These are phyloP conservation scores for Zalaria sp. DNA, from an alignment of 2,329 filamentous ascomycete species.

Conservation along the genomic window DNA sequence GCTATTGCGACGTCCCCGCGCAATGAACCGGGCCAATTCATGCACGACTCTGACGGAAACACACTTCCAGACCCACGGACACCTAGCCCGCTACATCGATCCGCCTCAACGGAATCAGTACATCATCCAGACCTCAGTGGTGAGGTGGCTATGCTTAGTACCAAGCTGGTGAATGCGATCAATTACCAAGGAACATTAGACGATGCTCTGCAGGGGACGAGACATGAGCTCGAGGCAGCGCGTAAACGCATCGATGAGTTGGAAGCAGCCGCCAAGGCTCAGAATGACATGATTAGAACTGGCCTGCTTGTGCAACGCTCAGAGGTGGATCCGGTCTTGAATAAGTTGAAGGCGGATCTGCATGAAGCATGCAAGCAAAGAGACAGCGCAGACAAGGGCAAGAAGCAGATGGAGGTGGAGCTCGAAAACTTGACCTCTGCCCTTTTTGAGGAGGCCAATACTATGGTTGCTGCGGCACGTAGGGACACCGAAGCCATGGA, in stretches of 20 bases:
- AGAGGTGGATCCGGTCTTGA: conserved; percentile 47
- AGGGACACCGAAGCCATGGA: conserved; percentile 70
- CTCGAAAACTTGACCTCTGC: conserved; percentile 80
- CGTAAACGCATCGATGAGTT: conserved; percentile 53
- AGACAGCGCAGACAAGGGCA: conserved; percentile 42
- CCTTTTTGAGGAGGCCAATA: conserved; percentile 96
- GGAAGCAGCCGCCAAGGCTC: conserved; percentile 54
- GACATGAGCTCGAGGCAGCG: conserved; percentile 68
- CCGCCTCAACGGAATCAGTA: conserved; percentile 3
- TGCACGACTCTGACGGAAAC: conserved; percentile 6
- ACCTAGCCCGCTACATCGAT: conserved; percentile 6
- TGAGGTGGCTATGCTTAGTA: conserved; percentile 82
- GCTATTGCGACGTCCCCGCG: conserved; percentile 3
- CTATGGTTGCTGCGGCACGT: conserved; percentile 87
- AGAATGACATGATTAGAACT: conserved; percentile 54
- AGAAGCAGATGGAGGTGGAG: conserved; percentile 82
- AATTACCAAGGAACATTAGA: conserved; percentile 90
- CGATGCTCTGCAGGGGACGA: conserved; percentile 68
- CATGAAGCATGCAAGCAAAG: conserved; percentile 26
- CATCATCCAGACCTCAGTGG: conserved; percentile 44
- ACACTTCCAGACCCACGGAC: conserved; percentile 8
- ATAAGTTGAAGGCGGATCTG: conserved; percentile 25
- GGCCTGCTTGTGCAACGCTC: conserved; percentile 65
- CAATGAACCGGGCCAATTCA: conserved; percentile 1
- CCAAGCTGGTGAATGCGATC: conserved; percentile 93